A percentile compares a stretch with the other conserved stretches of the same genome.
phyloP scores from a whole-genome alignment of 2,329 filamentous ascomycete genomes.

The Calycina herbarum region DNA sequence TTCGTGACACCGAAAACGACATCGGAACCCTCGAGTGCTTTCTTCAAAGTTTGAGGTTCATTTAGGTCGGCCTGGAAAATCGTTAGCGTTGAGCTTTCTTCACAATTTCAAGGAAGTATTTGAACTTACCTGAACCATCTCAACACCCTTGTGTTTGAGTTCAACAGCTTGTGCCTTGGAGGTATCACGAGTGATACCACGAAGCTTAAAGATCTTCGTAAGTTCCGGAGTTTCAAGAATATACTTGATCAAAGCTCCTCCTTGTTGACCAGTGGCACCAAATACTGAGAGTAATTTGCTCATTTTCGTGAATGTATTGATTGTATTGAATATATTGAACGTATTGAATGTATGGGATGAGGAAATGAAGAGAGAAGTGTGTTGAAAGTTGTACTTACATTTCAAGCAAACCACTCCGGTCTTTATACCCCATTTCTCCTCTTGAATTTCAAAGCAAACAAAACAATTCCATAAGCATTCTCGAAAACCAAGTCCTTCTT shows the following conservation, averaged over 20 bases:
- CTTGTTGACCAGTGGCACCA: constrained; percentile 54
- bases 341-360: no score
- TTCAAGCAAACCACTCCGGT: no score
- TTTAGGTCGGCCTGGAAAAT: constrained; percentile 37
- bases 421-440: no score
- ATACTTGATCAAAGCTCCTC: constrained; percentile 47
- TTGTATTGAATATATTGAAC: no score
- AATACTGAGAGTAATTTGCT: constrained; percentile 46
- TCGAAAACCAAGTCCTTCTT: no score
- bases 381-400: no score
- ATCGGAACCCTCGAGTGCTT: constrained; percentile 45
- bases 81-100: no score
- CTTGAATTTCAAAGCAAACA: no score
- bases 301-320: constrained; percentile 7
- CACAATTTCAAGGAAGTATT: no score
- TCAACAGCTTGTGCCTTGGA: constrained; percentile 42
- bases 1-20: constrained; percentile 44
- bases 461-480: no score
- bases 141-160: constrained; percentile 37
- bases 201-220: constrained; percentile 48
- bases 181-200: constrained; percentile 48
- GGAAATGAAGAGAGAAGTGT: no score
- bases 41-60: constrained; percentile 41
- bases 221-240: constrained; percentile 47
- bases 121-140: constrained; percentile 38